These are phyloP conservation scores for Eimeria sp. DNA, from an alignment of 169 alveolate species.

Conservation along the genomic window DNA sequence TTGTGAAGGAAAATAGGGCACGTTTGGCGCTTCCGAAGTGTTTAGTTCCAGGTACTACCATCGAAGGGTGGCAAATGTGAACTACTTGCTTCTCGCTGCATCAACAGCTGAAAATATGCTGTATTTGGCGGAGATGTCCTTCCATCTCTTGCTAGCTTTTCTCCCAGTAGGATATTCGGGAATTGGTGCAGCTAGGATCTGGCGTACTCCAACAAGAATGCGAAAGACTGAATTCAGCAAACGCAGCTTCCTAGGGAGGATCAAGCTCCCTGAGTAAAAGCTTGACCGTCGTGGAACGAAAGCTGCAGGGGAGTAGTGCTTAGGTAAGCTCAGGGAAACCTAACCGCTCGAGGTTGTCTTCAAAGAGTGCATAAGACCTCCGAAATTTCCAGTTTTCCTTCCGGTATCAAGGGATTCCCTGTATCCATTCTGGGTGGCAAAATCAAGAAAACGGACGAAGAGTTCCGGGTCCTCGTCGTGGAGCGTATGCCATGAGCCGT, in stretches of 20 bases:
- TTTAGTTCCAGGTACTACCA: background rate
- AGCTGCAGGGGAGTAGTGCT: background rate
- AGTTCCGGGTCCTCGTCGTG: constrained; percentile 32
- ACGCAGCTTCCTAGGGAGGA: background rate
- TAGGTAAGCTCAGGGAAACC: background rate
- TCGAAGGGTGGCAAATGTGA: background rate
- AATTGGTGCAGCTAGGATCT: constrained; percentile 39
- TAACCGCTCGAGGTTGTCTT: constrained; percentile 20
- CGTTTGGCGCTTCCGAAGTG: background rate
- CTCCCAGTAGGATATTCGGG: background rate
- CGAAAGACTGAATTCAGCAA: constrained; percentile 44
- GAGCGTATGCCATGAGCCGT: background rate
- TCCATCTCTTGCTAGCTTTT: background rate
- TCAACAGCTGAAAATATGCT: constrained; percentile 41
- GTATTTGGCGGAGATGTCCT: constrained; percentile 32
- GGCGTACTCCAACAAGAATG: constrained; percentile 7
- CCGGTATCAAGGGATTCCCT: constrained; percentile 56
- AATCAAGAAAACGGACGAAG: constrained; percentile 19
- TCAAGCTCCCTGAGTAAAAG: background rate
- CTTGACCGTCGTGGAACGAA: background rate
- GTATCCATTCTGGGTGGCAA: constrained; percentile 38
- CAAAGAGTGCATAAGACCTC: constrained; percentile 13
- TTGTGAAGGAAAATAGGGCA: background rate
- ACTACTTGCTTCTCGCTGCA: constrained; percentile 39
- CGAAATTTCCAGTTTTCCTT: constrained; percentile 27